These are phyloP conservation scores for Afroboletus lepidellus DNA, from an alignment of 1,284 basidiomycete genomes.

Conservation along the genomic window DNA sequence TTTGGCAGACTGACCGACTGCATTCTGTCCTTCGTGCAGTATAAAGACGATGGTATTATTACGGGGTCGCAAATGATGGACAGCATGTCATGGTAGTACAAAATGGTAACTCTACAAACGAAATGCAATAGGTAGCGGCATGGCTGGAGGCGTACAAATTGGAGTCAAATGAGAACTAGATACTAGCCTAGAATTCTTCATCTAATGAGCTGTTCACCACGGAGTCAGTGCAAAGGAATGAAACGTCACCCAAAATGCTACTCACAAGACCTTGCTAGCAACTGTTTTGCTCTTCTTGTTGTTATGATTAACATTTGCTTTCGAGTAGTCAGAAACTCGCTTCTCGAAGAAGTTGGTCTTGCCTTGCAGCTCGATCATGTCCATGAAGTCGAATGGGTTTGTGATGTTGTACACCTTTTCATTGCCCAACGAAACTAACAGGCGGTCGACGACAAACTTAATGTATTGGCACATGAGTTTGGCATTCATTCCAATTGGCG, in stretches of 20 bases:
- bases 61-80: constrained; percentile 2
- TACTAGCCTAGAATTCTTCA: constrained; percentile 52
- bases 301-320: constrained; percentile 60
- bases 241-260: constrained; percentile 8
- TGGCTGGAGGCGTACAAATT: not conserved
- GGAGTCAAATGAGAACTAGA: constrained; percentile 5
- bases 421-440: too few species aligned
- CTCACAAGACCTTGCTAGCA: constrained; percentile 51
- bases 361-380: constrained; percentile 34
- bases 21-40: too few species aligned
- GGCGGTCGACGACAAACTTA: too few species aligned
- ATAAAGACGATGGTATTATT: not conserved
- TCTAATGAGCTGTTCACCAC: constrained; percentile 50
- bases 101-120: constrained; percentile 17
- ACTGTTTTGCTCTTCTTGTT: constrained; percentile 39
- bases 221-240: not conserved
- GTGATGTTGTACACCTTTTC: too few species aligned
- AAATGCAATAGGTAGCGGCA: constrained; percentile 9
- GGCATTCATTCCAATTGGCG: too few species aligned
- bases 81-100: constrained; percentile 23
- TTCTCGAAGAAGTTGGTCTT: too few species aligned
- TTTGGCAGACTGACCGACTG: too few species aligned
- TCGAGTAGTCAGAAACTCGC: constrained; percentile 91
- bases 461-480: too few species aligned
- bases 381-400: too few species aligned